A percentile compares a stretch with the other conserved stretches of the same genome.
Conservation (phyloP, 164 flowering plant species). For the Protea cynaroides region DNA sequence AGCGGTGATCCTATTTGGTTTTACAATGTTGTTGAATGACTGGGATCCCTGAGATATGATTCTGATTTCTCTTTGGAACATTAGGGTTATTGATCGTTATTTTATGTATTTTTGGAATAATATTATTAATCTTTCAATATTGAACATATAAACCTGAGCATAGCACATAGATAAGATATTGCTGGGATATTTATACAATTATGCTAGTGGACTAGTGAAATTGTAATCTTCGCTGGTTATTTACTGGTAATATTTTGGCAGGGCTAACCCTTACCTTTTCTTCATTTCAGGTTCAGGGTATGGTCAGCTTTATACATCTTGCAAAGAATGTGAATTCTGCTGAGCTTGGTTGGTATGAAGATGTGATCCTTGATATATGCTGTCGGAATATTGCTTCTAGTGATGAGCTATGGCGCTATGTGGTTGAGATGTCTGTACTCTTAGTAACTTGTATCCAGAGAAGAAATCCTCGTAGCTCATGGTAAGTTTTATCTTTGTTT, state of each 20-base stretch:
- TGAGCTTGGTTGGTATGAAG: slow-evolving; percentile 64
- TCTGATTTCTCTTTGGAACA: too few species aligned
- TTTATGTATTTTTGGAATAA: too few species aligned
- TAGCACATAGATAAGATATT: too few species aligned
- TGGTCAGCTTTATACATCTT: slow-evolving; percentile 70
- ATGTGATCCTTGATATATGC: slow-evolving; percentile 86
- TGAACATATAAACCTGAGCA: too few species aligned
- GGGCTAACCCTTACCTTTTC: slow-evolving; percentile 4
- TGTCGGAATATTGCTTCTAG: slow-evolving; percentile 68
- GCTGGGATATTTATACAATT: too few species aligned
- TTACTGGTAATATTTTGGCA: neutral
- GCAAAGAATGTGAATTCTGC: slow-evolving; percentile 56
- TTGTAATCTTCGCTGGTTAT: neutral
- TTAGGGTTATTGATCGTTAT: too few species aligned
- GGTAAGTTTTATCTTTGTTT: slow-evolving; percentile 36
- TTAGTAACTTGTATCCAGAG: slow-evolving; percentile 44
- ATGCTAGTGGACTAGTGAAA: neutral
- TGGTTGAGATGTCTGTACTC: slow-evolving; percentile 85
- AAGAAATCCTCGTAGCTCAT: slow-evolving; percentile 76
- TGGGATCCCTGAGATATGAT: too few species aligned
- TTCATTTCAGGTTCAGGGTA: slow-evolving; percentile 68
- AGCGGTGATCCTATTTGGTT: too few species aligned
- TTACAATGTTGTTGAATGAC: too few species aligned
- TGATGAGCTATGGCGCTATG: slow-evolving; percentile 78
- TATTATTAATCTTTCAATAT: too few species aligned